A percentile compares a stretch with the other conserved stretches of the same genome.
phyloP scores from a whole-genome alignment of 2,329 filamentous ascomycete genomes.

The Aspergillus quadrilineatus region DNA sequence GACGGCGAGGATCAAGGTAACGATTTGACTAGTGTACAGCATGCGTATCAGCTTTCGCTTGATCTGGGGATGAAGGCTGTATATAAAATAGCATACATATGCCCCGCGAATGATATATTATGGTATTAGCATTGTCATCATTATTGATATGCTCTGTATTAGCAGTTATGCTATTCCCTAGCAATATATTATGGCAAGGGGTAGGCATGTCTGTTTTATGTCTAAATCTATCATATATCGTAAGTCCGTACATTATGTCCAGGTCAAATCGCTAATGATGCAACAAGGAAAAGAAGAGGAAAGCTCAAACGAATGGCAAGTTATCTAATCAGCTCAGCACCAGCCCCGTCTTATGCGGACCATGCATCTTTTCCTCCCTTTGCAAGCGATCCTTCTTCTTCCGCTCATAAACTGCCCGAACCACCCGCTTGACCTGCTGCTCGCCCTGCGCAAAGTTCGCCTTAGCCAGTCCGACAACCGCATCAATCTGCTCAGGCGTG shows the following conservation, averaged over 20 bases:
- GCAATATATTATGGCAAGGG: too few species aligned
- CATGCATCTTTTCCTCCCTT: slow-evolving; percentile 28
- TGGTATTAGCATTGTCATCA: too few species aligned
- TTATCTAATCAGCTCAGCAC: slow-evolving; percentile 18
- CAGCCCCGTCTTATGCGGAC: slow-evolving; percentile 32
- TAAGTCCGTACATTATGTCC: neutral
- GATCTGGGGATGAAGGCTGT: neutral
- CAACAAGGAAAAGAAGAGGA: neutral
- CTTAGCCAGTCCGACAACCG: slow-evolving; percentile 74
- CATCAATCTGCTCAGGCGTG: slow-evolving; percentile 83
- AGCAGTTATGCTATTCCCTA: too few species aligned
- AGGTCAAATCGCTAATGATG: neutral
- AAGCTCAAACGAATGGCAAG: neutral
- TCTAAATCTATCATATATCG: neutral
- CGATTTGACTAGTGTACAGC: neutral
- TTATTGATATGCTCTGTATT: too few species aligned
- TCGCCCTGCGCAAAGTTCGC: slow-evolving; percentile 85
- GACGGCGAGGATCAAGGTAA: neutral
- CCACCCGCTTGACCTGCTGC: slow-evolving; percentile 72
- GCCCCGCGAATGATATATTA: too few species aligned
- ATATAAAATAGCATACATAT: too few species aligned
- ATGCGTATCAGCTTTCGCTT: neutral
- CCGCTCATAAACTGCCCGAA: slow-evolving; percentile 87
- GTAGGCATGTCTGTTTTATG: neutral
- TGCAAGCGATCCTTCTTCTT: slow-evolving; percentile 63